Percentiles rank a stretch among this genome's conserved stretches.
phyloP scores from a whole-genome alignment of 805 yeast genomes.

The Starmerella ratchasimensis region DNA sequence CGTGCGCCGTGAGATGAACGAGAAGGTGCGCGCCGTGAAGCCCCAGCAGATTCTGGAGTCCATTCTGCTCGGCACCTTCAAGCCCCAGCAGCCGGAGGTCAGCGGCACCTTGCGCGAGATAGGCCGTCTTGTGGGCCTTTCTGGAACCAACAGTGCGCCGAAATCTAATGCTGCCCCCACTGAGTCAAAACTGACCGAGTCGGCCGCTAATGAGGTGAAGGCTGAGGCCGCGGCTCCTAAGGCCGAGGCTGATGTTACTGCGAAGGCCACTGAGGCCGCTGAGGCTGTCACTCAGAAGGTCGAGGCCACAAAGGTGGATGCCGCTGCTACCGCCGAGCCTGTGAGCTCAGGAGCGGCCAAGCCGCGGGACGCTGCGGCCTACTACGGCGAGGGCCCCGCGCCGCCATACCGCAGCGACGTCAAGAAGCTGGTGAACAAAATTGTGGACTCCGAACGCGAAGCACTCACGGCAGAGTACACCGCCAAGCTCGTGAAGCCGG shows the following conservation, averaged over 20 bases:
- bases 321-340: slow-evolving; percentile 3
- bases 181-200: not conserved
- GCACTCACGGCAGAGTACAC: slow-evolving; percentile 19
- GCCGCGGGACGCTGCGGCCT: not conserved
- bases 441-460: slow-evolving; percentile 19
- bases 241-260: not conserved
- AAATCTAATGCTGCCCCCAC: slow-evolving; percentile 1
- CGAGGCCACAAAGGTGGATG: not conserved
- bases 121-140: slow-evolving; percentile 39
- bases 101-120: slow-evolving; percentile 25
- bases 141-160: not conserved
- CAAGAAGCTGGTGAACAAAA: slow-evolving; percentile 25
- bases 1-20: slow-evolving; percentile 32
- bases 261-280: too few relatives aligned
- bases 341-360: not conserved
- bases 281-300: too few relatives aligned
- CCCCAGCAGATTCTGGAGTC: slow-evolving; percentile 25
- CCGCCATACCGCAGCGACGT: slow-evolving; percentile 11
- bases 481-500: slow-evolving; percentile 16
- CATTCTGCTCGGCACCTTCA: slow-evolving; percentile 21
- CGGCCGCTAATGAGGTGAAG: not conserved
- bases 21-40: slow-evolving; percentile 24
- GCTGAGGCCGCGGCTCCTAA: not conserved
- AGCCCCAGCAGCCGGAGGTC: slow-evolving; percentile 24
- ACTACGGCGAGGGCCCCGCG: not conserved